Base-by-base conservation (phyloP, 176 grass and related monocot genomes). In the Bromus sterilis region DNA sequence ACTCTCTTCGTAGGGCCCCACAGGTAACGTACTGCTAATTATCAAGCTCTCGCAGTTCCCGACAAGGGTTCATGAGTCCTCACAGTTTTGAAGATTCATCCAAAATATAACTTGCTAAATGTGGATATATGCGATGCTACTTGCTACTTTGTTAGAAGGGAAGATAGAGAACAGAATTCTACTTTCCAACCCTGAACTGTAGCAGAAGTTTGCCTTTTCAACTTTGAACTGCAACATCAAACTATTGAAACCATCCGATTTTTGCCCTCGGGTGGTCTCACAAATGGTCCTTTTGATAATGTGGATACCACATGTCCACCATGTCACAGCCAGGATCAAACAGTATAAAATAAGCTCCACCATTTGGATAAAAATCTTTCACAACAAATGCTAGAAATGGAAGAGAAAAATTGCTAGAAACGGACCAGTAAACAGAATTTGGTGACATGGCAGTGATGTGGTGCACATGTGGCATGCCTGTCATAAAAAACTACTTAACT, bases 1-100 rank as follows among this genome's bases (percentile, higher is more conserved):
- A 97, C 74, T 94, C 89, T 1, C 89, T 97, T 25, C 89, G 89
- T 71, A 91, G 80, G 33, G 78, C 94, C 65, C 89, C 87, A 29
- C 84, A 92, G 91, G 94, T 97, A 92, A 59, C 31, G 7, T 80
- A 63, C 66, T 74, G 21, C 23, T 80, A 60, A 78, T 62, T 76
- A 35, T 87, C 44, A 55, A 36, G 44, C 23, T 68, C 29, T 68
- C 61, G 41, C 25, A 67, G n/a, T 62, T 32, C 20, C 25, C 24
- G 13, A 30, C 75, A 61, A 4, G 7, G 9, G 37, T 26, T 9
- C 16, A 28, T 10, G 7, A 9, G 42, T 78, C 3, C 25, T 31
- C 36, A 7, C 40, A 31, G 39, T 78, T 78, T 36, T 18, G 75
- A 77, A 60, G 75, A 29, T 77, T 41, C 5, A 15, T 73, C 9